A percentile compares a stretch with the other conserved stretches of the same genome.
Evolutionary conservation across 2,329 filamentous ascomycete species (phyloP).

Genomic region (Annulohypoxylon truncatum): DNA sequence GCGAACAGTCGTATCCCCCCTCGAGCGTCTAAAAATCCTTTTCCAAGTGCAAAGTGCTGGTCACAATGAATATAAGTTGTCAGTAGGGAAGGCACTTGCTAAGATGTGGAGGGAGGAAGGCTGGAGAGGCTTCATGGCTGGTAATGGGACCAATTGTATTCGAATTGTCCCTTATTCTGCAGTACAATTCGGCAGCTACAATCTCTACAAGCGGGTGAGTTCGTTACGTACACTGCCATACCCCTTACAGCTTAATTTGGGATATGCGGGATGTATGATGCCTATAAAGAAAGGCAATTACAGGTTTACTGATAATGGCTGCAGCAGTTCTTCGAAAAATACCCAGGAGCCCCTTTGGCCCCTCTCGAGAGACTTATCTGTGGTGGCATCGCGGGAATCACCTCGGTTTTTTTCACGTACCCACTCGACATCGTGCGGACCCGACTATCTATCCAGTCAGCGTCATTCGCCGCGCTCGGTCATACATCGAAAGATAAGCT

Average conservation of each 20-base stretch:
- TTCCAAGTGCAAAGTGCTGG: conserved; percentile 94
- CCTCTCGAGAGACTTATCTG: conserved; percentile 84
- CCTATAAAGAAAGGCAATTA: conserved; percentile 5
- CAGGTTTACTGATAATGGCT: conserved; percentile 21
- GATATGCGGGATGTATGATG: neutral
- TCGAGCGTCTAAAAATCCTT: conserved; percentile 97
- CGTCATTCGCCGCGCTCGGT: conserved; percentile 87
- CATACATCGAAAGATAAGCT: conserved; percentile 70
- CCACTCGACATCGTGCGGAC: conserved; percentile 98
- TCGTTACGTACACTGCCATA: neutral
- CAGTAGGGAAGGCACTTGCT: conserved; percentile 84
- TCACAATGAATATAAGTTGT: conserved; percentile 92
- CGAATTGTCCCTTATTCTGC: conserved; percentile 98
- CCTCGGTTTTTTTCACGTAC: conserved; percentile 94
- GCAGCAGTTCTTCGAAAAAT: conserved; percentile 80
- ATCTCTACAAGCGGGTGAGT: conserved; percentile 91
- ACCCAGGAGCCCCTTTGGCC: conserved; percentile 78
- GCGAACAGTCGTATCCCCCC: conserved; percentile 93
- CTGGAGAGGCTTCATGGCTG: conserved; percentile 96
- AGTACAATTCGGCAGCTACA: conserved; percentile 98
- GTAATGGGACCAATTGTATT: conserved; percentile 98
- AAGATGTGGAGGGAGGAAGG: conserved; percentile 99
- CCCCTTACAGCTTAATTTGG: neutral
- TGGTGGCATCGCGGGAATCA: conserved; percentile 91
- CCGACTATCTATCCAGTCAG: conserved; percentile 94